phyloP scores from a whole-genome alignment of 371 early-diverging fungal genomes.

The Lichtheimia ornata region DNA sequence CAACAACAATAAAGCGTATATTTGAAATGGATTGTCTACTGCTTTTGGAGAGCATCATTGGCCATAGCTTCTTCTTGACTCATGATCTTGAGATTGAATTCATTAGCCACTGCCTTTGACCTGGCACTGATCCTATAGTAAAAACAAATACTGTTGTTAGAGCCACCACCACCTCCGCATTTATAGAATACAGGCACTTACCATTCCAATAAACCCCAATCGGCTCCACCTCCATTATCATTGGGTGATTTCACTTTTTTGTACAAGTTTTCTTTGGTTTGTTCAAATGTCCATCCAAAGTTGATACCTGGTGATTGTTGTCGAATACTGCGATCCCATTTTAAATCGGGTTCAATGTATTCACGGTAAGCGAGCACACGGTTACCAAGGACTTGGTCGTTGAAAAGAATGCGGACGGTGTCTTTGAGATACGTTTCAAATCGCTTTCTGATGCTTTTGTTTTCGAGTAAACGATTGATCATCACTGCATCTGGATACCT shows the following conservation, averaged over 20 bases:
- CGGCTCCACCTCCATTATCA: conserved; percentile 49
- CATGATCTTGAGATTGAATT: conserved; percentile 41
- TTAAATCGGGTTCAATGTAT: conserved; percentile 51
- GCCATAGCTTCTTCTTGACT: conserved; percentile 3
- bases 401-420: conserved; percentile 52
- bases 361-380: conserved; percentile 53
- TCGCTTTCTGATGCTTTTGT: conserved; percentile 31
- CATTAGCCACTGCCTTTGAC: conserved; percentile 35
- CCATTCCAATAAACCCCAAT: conserved; percentile 51
- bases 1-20: no score
- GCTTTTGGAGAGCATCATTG: no score
- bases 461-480: conserved; percentile 55
- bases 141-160: neutral
- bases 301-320: conserved; percentile 59
- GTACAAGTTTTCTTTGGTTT: conserved; percentile 47
- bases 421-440: conserved; percentile 56
- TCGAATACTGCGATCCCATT: conserved; percentile 52
- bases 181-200: neutral
- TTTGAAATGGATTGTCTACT: no score
- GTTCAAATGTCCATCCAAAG: conserved; percentile 49
- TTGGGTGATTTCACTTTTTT: conserved; percentile 32
- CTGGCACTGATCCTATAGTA: conserved; percentile 25
- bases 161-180: no score
- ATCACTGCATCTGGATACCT: conserved; percentile 46
- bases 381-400: conserved; percentile 52